A percentile compares a stretch with the other conserved stretches of the same genome.
phyloP scores from a whole-genome alignment of 2,329 filamentous ascomycete species.

The Sphaerostilbella broomeana region DNA sequence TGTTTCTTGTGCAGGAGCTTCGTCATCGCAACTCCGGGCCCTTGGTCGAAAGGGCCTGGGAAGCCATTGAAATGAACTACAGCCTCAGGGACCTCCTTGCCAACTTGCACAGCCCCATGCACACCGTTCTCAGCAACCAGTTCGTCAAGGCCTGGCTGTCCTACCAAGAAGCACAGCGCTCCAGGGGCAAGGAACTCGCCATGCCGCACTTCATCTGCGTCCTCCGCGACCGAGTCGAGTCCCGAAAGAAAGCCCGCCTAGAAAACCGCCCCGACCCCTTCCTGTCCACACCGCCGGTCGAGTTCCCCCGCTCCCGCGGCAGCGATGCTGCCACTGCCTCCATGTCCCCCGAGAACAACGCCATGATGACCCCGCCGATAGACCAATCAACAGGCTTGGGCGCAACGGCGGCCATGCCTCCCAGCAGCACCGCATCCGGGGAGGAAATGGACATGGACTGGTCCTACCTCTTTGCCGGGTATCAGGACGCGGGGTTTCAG shows the following conservation, averaged over 20 bases:
- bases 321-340: constrained; percentile 4
- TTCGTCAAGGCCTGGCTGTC: constrained; percentile 60
- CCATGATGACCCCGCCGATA: constrained; percentile 28
- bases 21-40: constrained; percentile 46
- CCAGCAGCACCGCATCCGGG: constrained; percentile 15
- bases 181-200: constrained; percentile 36
- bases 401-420: constrained; percentile 14
- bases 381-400: constrained; percentile 16
- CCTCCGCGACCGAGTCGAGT: constrained; percentile 39
- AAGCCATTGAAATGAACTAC: constrained; percentile 49
- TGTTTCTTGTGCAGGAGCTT: constrained; percentile 52
- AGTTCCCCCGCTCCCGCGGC: constrained; percentile 19
- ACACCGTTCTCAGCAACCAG: constrained; percentile 49
- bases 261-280: constrained; percentile 23
- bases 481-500: constrained; percentile 29
- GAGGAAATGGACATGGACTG: constrained; percentile 41
- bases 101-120: constrained; percentile 48
- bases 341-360: constrained; percentile 19
- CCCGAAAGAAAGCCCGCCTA: constrained; percentile 24
- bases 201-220: constrained; percentile 42
- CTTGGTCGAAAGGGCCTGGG: constrained; percentile 53
- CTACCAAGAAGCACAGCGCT: constrained; percentile 41
- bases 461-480: constrained; percentile 40
- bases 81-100: constrained; percentile 43
- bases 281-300: constrained; percentile 19